phyloP scores from a whole-genome alignment of 176 grass and related monocot genomes.

The Oryza nivara region DNA sequence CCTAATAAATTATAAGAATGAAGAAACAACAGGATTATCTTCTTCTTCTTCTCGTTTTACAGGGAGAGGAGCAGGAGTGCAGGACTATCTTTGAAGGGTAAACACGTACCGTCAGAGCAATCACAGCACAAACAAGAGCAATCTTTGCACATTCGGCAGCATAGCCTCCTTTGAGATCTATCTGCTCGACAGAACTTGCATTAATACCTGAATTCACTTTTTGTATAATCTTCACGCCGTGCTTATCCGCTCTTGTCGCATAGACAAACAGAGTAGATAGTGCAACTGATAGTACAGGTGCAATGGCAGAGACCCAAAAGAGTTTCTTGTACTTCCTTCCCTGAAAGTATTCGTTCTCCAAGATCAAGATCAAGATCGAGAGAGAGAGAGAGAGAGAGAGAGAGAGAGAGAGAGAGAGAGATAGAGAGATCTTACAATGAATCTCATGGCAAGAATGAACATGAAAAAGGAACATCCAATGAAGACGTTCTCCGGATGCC shows the following conservation, averaged over 20 bases:
- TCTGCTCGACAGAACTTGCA: constrained; percentile 75
- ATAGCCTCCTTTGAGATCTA: constrained; percentile 62
- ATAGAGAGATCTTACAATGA: constrained; percentile 34
- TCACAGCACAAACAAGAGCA: constrained; percentile 75
- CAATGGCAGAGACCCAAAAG: neutral
- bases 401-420: neutral
- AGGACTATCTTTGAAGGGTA: neutral
- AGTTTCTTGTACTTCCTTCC: constrained; percentile 1
- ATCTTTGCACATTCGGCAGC: constrained; percentile 74
- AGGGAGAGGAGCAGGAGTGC: neutral
- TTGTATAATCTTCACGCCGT: constrained; percentile 95
- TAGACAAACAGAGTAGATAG: neutral
- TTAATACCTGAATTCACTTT: constrained; percentile 71
- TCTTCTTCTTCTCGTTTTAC: neutral
- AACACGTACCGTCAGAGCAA: constrained; percentile 74
- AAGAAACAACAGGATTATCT: neutral
- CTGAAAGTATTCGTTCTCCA: neutral
- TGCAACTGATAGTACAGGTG: neutral
- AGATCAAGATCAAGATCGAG: neutral
- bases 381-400: too few species aligned
- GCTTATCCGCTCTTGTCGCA: constrained; percentile 71
- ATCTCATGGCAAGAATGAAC: constrained; percentile 44
- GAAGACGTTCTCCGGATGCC: neutral
- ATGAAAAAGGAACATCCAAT: constrained; percentile 38
- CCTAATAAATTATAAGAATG: too few species aligned